Percentiles rank a stretch among this genome's conserved stretches.
Evolutionary conservation across 495 filamentous ascomycete genomes (phyloP).

Genomic region (Penicillium simplicissimum): DNA sequence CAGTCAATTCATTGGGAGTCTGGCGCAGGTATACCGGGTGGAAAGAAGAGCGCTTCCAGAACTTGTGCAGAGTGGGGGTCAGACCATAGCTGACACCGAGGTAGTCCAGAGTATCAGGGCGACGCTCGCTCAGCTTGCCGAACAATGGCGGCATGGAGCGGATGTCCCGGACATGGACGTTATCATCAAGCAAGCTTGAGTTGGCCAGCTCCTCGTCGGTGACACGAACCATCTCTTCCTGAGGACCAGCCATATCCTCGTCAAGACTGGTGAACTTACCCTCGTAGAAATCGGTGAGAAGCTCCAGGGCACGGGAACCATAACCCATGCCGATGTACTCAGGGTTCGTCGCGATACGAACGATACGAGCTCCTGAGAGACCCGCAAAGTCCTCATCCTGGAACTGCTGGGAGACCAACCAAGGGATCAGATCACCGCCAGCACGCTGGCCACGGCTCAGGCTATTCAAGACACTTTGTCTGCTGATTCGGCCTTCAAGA

Average conservation of each 20-base stretch:
- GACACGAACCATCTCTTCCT: conserved; percentile 69
- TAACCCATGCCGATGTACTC: conserved; percentile 96
- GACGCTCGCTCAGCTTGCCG: conserved; percentile 80
- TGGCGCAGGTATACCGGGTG: conserved; percentile 91
- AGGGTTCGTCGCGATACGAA: conserved; percentile 95
- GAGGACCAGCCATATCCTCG: conserved; percentile 53
- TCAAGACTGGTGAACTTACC: conserved; percentile 86
- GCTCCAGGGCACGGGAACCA: conserved; percentile 80
- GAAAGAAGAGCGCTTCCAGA: conserved; percentile 92
- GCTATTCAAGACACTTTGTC: conserved; percentile 84
- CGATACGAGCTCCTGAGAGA: conserved; percentile 86
- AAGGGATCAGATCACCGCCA: conserved; percentile 94
- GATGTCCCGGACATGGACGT: conserved; percentile 88
- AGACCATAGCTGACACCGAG: conserved; percentile 94
- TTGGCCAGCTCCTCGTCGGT: conserved; percentile 82
- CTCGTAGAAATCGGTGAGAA: conserved; percentile 90
- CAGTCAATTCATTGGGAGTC: conserved; percentile 93
- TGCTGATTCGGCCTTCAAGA: conserved; percentile 92
- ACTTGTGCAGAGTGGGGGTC: conserved; percentile 85
- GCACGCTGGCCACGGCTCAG: conserved; percentile 86
- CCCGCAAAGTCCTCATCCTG: conserved; percentile 96
- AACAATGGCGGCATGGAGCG: conserved; percentile 91
- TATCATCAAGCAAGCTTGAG: conserved; percentile 77
- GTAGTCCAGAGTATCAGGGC: conserved; percentile 82
- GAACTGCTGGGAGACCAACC: conserved; percentile 97